phyloP scores from a whole-genome alignment of 1,284 basidiomycete genomes.

The Porodaedalea pini region DNA sequence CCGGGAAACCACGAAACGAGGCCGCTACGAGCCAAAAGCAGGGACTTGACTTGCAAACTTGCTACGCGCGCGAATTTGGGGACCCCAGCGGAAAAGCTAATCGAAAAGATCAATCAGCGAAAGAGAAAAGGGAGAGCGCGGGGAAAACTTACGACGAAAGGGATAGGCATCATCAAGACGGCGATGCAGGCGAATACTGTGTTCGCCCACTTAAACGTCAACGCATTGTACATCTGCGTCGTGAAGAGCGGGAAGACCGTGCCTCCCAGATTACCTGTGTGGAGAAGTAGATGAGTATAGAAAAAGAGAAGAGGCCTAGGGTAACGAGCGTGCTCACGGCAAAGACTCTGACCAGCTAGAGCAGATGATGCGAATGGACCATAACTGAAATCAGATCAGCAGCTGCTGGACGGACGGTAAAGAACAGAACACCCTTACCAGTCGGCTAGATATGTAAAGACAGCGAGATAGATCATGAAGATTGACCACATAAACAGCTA shows the following conservation, averaged over 20 bases:
- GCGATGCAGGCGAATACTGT: constrained; percentile 66
- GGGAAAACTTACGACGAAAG: constrained; percentile 49
- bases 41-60: constrained; percentile 43
- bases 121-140: not conserved
- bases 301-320: too few species aligned
- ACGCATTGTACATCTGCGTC: constrained; percentile 52
- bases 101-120: not conserved
- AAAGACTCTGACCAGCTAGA: constrained; percentile 72
- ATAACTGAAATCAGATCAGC: constrained; percentile 40
- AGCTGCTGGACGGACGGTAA: not conserved
- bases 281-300: not conserved
- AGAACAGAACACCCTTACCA: constrained; percentile 41
- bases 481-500: constrained; percentile 53
- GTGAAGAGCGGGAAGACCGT: constrained; percentile 65
- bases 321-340: too few species aligned
- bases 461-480: constrained; percentile 61
- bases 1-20: not conserved
- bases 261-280: constrained; percentile 54
- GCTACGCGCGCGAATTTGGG: constrained; percentile 56
- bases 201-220: constrained; percentile 70
- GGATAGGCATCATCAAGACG: constrained; percentile 59
- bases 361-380: constrained; percentile 75
- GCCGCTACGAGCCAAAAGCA: constrained; percentile 13
- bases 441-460: constrained; percentile 72
- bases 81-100: constrained; percentile 64